Conservation (phyloP, 345 rosid genomes). For the Eucalyptus dawsonii region DNA sequence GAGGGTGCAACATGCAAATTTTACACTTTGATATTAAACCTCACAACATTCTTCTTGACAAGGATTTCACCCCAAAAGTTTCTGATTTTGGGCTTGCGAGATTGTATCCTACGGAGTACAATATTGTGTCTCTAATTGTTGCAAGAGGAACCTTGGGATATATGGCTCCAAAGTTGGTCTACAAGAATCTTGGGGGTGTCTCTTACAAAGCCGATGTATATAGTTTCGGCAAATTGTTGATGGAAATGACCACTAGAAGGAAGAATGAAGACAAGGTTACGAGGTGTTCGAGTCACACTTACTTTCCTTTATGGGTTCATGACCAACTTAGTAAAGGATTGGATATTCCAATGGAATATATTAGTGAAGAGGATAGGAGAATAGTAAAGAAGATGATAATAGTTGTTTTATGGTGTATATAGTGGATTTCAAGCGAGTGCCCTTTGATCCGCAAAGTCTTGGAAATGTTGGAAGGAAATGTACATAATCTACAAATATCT, state of each 20-base stretch:
- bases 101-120: not conserved
- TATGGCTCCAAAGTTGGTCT: not conserved
- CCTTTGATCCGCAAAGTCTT: too few relatives aligned
- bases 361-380: not conserved
- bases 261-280: not conserved
- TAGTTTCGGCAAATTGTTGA: not conserved
- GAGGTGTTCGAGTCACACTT: not conserved
- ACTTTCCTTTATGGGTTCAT: not conserved
- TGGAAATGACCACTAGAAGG: not conserved
- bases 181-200: not conserved
- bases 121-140: accelerated
- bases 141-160: not conserved
- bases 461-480: not conserved
- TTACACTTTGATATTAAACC: too few relatives aligned
- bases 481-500: not conserved
- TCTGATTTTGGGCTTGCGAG: not conserved
- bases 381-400: not conserved
- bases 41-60: too few relatives aligned
- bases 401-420: not conserved
- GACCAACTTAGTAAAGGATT: not conserved
- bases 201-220: not conserved
- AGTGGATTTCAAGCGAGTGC: too few relatives aligned
- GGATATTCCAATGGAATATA: not conserved
- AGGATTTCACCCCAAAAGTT: not conserved
- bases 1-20: too few relatives aligned